Evolutionary conservation across 345 rosid species (phyloP), one percentile per base, ranked within the genome.

Genomic region (Luvunga scandens): DNA sequence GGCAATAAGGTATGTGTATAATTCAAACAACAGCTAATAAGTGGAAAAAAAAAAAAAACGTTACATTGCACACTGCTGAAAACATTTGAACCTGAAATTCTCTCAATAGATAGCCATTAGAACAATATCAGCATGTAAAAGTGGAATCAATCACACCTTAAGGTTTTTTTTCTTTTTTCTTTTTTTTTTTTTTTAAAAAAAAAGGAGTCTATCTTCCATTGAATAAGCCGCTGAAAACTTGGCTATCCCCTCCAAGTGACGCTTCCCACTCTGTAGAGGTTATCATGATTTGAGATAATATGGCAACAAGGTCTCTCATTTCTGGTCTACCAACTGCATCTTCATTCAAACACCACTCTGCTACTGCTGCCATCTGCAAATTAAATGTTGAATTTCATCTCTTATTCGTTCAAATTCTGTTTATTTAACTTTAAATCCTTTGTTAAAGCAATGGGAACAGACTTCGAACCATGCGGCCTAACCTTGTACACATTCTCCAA

Each of bases 261-360:
- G 92, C 91, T 78, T 91, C 95, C 89, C 92, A 88, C 53, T 88
- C 95, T 19, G 72, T 76, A 14, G 93, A 87, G 66, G 90, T 81
- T 24, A 75, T 79, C 67, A 64, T 34, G 21, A 91, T 85, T 33
- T 73, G 82, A 12, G 89, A 82, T 8, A 89, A 72, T 6, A 66
- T 64, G 25, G 80, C 81, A 22, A 88, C 88, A 8, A 87, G 31
- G 57, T 89, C 91, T 65, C 87, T 80, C 86, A 91, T 89, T 76
- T 89, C 90, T 14, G 93, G 95, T 72, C 95, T 84, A 66, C 36
- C 73, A 1, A 67, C 77, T 53, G 91, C 79, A 25, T 83, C 89
- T 79, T 88, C 89, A 60, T 83, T 87, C 80, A 91, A 75, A 78
- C 94, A 89, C 87, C 86, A 84, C 5, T 78, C 83, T 1, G 90